A percentile compares a stretch with the other conserved stretches of the same genome.
phyloP scores from a whole-genome alignment of 176 grass and related monocot species.

The Avena sativa region DNA sequence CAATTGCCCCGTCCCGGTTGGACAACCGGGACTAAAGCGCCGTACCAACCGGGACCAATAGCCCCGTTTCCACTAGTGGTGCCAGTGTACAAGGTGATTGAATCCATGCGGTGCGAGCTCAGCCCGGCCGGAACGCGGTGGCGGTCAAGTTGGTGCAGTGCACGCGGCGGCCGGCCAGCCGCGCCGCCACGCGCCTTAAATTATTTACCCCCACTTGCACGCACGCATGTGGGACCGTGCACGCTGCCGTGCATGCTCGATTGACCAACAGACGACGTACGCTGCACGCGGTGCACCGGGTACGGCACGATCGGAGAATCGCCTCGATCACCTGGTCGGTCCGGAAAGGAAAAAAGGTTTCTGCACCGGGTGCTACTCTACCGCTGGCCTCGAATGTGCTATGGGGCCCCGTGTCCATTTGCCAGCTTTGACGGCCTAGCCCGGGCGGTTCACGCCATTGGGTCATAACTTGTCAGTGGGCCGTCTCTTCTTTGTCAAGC shows the following conservation, averaged over 20 bases:
- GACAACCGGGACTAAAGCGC: too few species aligned
- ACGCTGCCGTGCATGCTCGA: not conserved
- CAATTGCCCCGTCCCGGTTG: too few species aligned
- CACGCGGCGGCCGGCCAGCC: slow-evolving; percentile 32
- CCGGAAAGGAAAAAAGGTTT: not conserved
- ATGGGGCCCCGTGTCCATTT: not conserved
- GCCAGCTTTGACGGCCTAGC: not conserved
- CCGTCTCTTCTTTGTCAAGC: not conserved
- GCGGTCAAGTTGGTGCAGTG: slow-evolving; percentile 38
- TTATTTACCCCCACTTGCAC: not conserved
- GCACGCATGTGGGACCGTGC: not conserved
- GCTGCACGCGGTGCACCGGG: not conserved
- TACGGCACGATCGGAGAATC: not conserved
- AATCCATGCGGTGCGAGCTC: not conserved
- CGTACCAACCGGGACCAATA: too few species aligned
- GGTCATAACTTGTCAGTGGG: not conserved
- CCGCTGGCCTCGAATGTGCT: slow-evolving; percentile 1
- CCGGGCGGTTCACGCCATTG: not conserved
- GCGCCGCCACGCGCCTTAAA: slow-evolving; percentile 13
- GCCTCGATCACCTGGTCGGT: slow-evolving; percentile 16
- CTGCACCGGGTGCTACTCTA: not conserved
- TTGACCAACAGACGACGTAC: slow-evolving; percentile 12
- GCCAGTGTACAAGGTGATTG: not conserved
- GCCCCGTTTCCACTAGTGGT: too few species aligned
- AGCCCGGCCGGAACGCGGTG: not conserved